Evolutionary conservation across 2,329 filamentous ascomycete species (phyloP), one percentile per base, ranked within the genome.

Genomic region (Diplodia mutila): DNA sequence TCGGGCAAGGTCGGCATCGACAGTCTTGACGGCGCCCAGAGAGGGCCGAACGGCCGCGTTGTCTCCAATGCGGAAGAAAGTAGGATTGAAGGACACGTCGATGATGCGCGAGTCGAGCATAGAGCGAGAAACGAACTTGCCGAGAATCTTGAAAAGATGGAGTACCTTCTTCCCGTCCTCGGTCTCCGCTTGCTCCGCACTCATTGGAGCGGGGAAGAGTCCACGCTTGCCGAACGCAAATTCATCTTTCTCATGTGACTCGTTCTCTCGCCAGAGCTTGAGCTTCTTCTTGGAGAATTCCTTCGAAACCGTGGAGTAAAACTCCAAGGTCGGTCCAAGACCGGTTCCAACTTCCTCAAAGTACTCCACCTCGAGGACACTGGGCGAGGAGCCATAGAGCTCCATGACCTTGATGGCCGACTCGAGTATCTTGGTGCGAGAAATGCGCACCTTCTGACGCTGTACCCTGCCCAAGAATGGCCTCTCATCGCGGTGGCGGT

Each of bases 361-460:
- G 75, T 99, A 99, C 75, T 99, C 96, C 1, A 99, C 94, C 76
- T 99, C 95, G 0, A 99, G 82, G 32, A 98, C 92, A 77, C 94
- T 98, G 68, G 97, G 92, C 0, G 94, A 97, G n/a, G 92, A 92
- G 0, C 95, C 95, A 74, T 99, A 99, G 2, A 98, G 86, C 73
- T 99, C 94, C 94, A 99, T 98, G 34, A 99, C 95, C 80, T 99
- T 99, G 78, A 98, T 85, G 0, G 95, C 95, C 16, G 95, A 98
- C 77, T 99, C 95, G 8, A 99, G 85, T 54, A 99, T 97, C 74
- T 96, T 93, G n/a, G 88, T 89, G 52, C 95, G 89, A 5, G 94
- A 97, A 69, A 99, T 98, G 53, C 95, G 90, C n/a, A 99, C 94
- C 79, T 99, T 99, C 75, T 99, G 95, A 67, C 95, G 89, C 77